phyloP scores from a whole-genome alignment of 495 filamentous ascomycete genomes.

The Ascobolus immersus region DNA sequence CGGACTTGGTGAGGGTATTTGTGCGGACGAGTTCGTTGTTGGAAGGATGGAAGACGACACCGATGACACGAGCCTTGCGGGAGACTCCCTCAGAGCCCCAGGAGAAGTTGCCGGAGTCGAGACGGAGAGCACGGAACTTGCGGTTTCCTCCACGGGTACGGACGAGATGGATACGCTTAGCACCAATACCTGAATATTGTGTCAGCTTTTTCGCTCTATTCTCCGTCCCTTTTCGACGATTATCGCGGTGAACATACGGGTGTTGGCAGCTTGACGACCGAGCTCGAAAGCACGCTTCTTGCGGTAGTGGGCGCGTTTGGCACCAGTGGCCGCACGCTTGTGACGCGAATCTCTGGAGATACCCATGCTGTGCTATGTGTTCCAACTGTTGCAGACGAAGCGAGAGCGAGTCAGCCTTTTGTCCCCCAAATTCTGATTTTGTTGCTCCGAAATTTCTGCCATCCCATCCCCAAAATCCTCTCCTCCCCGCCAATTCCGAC shows the following conservation, averaged over 20 bases:
- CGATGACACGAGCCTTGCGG: slow-evolving; percentile 97
- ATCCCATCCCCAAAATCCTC: too few relatives aligned
- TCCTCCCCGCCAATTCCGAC: too few relatives aligned
- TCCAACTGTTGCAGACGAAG: slow-evolving; percentile 30
- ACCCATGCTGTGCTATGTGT: slow-evolving; percentile 82
- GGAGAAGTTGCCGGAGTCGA: slow-evolving; percentile 97
- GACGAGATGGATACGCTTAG: slow-evolving; percentile 96
- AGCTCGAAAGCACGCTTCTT: slow-evolving; percentile 95
- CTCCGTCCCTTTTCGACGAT: too few relatives aligned
- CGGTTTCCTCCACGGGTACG: slow-evolving; percentile 96
- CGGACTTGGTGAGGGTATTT: slow-evolving; percentile 97
- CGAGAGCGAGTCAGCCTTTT: too few relatives aligned
- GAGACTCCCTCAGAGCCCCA: slow-evolving; percentile 94
- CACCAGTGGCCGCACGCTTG: slow-evolving; percentile 93
- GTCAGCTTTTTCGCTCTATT: too few relatives aligned
- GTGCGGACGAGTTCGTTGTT: slow-evolving; percentile 99
- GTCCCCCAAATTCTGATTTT: too few relatives aligned
- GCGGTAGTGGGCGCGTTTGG: slow-evolving; percentile 85
- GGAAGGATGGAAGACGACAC: slow-evolving; percentile 90
- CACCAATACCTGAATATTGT: too few relatives aligned
- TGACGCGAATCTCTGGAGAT: slow-evolving; percentile 97
- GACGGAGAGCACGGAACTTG: slow-evolving; percentile 97
- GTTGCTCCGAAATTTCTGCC: too few relatives aligned
- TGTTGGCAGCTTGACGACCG: slow-evolving; percentile 96
- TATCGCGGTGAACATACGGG: too few relatives aligned